Evolutionary conservation across 345 rosid species (phyloP).

Genomic region (Arabis hirsuta): DNA sequence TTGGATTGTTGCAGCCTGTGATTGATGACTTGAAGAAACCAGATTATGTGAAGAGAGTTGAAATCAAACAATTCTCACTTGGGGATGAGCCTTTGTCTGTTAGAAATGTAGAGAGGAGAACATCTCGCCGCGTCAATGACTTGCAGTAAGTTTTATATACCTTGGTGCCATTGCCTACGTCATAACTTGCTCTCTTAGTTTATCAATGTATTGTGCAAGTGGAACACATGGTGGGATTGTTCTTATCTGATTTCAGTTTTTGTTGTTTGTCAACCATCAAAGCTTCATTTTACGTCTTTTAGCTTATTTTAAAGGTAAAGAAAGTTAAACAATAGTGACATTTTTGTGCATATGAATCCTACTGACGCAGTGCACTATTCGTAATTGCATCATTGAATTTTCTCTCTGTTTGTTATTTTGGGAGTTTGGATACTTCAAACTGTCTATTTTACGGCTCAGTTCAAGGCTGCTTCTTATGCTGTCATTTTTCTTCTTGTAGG

Average conservation of each 20-base stretch:
- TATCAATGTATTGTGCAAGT: background rate
- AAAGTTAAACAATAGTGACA: background rate
- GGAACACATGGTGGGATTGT: background rate
- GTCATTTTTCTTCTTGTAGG: constrained; percentile 51
- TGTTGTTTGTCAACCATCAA: background rate
- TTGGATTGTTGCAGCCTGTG: constrained; percentile 94
- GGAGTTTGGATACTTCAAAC: constrained; percentile 3
- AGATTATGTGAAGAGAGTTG: constrained; percentile 91
- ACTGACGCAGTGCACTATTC: background rate
- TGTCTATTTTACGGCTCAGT: constrained; percentile 2
- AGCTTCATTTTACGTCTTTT: background rate
- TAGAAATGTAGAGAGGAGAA: constrained; percentile 91
- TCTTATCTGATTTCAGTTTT: background rate
- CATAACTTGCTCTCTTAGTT: background rate
- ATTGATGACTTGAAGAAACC: constrained; percentile 94
- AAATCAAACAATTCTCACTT: constrained; percentile 87
- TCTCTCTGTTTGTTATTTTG: constrained; percentile 23
- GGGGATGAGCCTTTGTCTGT: constrained; percentile 97
- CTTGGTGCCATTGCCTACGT: constrained; percentile 8
- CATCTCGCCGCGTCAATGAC: constrained; percentile 91
- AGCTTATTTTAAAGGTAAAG: background rate
- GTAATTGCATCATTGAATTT: background rate
- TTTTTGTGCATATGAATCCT: background rate
- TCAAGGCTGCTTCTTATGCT: constrained; percentile 37
- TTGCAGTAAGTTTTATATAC: constrained; percentile 71